Percentiles rank a stretch among this genome's conserved stretches.
Conservation (phyloP, 495 filamentous ascomycete species). For the Penicilliopsis zonata region DNA sequence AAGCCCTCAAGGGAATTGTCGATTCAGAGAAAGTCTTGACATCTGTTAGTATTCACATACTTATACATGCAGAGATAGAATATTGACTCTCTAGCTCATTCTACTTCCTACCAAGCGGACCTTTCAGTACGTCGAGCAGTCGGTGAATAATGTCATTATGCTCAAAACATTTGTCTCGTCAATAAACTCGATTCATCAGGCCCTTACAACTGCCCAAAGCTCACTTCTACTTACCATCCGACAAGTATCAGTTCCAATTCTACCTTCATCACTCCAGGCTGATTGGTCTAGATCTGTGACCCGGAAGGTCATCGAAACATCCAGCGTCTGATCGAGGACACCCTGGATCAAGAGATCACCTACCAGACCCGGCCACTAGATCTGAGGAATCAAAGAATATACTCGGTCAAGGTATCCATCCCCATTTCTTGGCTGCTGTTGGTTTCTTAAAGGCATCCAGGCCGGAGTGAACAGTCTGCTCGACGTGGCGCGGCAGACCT, state of each 20-base stretch:
- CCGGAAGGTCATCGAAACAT: conserved; percentile 47
- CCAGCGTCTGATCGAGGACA: conserved; percentile 49
- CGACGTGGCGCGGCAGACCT: conserved; percentile 76
- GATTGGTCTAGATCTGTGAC: conserved; percentile 42
- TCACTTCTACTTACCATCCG: conserved; percentile 53
- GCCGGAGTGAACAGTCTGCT: conserved; percentile 76
- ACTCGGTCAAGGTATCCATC: conserved; percentile 65
- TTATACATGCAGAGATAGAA: neutral
- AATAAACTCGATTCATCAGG: conserved; percentile 55
- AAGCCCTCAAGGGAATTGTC: conserved; percentile 60
- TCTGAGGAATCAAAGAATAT: conserved; percentile 81
- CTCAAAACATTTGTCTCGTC: conserved; percentile 69
- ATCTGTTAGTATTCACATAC: conserved; percentile 11
- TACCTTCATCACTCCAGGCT: neutral
- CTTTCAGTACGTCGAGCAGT: conserved; percentile 59
- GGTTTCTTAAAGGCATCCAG: conserved; percentile 26
- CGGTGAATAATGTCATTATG: conserved; percentile 76
- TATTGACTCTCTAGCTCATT: conserved; percentile 43
- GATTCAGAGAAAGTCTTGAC: conserved; percentile 33
- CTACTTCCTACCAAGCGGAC: conserved; percentile 52
- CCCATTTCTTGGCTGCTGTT: neutral
- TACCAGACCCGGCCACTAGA: conserved; percentile 76
- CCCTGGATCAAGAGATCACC: conserved; percentile 70
- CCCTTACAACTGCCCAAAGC: conserved; percentile 52
- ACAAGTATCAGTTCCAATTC: conserved; percentile 26